Base-by-base conservation (phyloP, 148 eudicot species). In the Rhododendron henanense region DNA sequence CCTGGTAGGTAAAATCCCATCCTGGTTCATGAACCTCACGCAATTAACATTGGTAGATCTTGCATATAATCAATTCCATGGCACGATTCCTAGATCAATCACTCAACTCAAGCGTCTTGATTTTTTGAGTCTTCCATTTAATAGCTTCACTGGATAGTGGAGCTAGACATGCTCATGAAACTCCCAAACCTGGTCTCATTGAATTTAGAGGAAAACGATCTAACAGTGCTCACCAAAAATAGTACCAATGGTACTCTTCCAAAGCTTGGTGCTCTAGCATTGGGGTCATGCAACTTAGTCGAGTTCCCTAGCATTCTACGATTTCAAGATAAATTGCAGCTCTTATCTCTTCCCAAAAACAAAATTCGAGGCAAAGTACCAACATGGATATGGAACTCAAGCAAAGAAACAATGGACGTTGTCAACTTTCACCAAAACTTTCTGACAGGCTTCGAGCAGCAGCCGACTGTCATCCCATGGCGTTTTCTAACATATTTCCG, bases 1-100 rank as follows among this genome's bases (percentile, higher is more conserved):
- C 16, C 48, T 88, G 21, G 15, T n/a, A 15, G 88, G 89, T 81
- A 41, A 61, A 28, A 81, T 90, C 7, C 85, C 88, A 25, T 50
- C 69, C 15, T 81, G 57, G 44, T 18, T 86, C 9, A 37, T 3
- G 84, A 86, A 86, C 63, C 50, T 86, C 67, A 86, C 81, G 53
- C 79, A 53, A 51, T 75, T 86, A 65, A 81, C 14, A 11, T 0
- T 9, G 0, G 23, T 89, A 10, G n/a, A 48, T 5, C 59, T 89
- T 21, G 2, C 11, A 0, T 1, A 7, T 0, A 90, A 89, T 65
- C 44, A 73, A 33, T 37, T 90, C 0, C 79, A 57, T 1, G 92
- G 91, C 9, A 1, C 39, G 0, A 86, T 81, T 55, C 61, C 81
- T 0, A 55, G 65, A 33, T 45, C 84, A 44, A 65, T 86, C 39